Conservation (phyloP, 495 filamentous ascomycete species). For the Penicillium nucicola region DNA sequence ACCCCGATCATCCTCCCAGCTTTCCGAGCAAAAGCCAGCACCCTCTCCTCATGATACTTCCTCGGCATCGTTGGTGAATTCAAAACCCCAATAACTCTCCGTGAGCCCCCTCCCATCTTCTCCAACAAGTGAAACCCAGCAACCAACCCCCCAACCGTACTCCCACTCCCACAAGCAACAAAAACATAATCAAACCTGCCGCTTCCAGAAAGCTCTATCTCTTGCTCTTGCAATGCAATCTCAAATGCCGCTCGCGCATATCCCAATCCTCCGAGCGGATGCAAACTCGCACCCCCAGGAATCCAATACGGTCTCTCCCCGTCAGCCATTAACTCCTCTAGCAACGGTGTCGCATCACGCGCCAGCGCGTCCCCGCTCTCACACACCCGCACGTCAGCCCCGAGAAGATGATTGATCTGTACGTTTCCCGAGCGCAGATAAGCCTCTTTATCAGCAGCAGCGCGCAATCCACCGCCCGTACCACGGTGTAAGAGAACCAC, state of each 20-base stretch:
- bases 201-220: slow-evolving; percentile 12
- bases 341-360: slow-evolving; percentile 15
- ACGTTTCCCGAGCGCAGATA: slow-evolving; percentile 31
- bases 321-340: slow-evolving; percentile 13
- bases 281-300: slow-evolving; percentile 38
- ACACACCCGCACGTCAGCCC: slow-evolving; percentile 36
- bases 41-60: slow-evolving; percentile 27
- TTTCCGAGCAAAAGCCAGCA: slow-evolving; percentile 30
- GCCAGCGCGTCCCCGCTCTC: slow-evolving; percentile 13
- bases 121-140: slow-evolving; percentile 38
- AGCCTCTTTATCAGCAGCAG: slow-evolving; percentile 6
- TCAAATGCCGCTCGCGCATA: slow-evolving; percentile 40
- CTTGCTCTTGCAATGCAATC: slow-evolving; percentile 32
- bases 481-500: slow-evolving; percentile 28
- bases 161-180: slow-evolving; percentile 39
- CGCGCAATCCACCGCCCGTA: slow-evolving; percentile 24
- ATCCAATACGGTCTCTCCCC: slow-evolving; percentile 35
- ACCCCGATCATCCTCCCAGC: slow-evolving; percentile 29
- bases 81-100: slow-evolving; percentile 33
- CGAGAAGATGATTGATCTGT: slow-evolving; percentile 31
- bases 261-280: slow-evolving; percentile 37
- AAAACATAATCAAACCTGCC: slow-evolving; percentile 36
- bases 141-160: slow-evolving; percentile 36
- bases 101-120: slow-evolving; percentile 5
- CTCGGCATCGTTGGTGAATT: slow-evolving; percentile 32